Conservation (phyloP, 2,329 filamentous ascomycete species). For the Sporothrix pseudoabietina region DNA sequence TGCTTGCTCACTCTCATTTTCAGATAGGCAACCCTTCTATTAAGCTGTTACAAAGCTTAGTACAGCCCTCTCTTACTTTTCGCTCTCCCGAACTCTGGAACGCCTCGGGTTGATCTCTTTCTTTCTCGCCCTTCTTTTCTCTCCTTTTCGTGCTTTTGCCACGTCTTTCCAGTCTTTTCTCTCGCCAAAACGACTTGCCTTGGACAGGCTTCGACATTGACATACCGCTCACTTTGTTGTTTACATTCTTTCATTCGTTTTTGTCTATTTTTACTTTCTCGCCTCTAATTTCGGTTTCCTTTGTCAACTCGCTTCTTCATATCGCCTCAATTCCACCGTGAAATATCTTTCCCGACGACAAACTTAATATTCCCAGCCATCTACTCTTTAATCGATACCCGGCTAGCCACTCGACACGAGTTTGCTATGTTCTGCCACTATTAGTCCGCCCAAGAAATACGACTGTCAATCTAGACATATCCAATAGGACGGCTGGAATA, state of each 20-base stretch:
- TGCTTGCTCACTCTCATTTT: constrained; percentile 25
- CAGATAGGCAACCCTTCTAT: constrained; percentile 26
- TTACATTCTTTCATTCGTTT: background rate
- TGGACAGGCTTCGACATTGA: background rate
- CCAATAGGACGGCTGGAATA: background rate
- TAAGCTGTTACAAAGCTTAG: constrained; percentile 18
- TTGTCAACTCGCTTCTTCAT: background rate
- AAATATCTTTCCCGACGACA: background rate
- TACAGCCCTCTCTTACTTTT: constrained; percentile 14
- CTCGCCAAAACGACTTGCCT: constrained; percentile 11
- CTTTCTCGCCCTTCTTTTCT: constrained; percentile 19
- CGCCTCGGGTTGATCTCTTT: constrained; percentile 25
- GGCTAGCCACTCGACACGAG: background rate
- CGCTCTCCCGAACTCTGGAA: constrained; percentile 29
- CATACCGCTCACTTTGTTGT: constrained; percentile 9
- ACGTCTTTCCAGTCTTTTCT: constrained; percentile 1
- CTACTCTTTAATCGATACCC: constrained; percentile 18
- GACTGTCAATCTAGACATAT: background rate
- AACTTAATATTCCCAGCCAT: background rate
- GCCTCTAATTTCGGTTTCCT: background rate
- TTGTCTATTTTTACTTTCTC: background rate
- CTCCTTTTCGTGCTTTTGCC: constrained; percentile 24
- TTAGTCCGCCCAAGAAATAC: background rate
- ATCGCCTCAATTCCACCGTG: background rate
- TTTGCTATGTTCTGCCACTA: constrained; percentile 1